Conservation (phyloP, 1,139 yeast species). For the Saccharomyces pastorianus region DNA sequence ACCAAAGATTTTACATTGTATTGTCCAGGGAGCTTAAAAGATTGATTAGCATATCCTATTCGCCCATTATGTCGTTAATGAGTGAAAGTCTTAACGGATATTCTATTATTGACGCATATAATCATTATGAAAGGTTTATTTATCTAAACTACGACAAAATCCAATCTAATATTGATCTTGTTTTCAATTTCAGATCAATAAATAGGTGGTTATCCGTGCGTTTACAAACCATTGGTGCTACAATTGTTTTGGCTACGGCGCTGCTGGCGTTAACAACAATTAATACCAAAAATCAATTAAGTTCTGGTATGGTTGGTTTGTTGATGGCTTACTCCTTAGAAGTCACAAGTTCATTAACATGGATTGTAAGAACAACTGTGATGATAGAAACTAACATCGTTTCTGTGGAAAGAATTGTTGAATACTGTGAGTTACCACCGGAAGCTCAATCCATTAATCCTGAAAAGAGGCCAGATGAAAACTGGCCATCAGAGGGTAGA, state of each 20-base stretch:
- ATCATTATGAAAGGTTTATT: slow-evolving; percentile 46
- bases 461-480: slow-evolving; percentile 29
- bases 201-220: slow-evolving; percentile 71
- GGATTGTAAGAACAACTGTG: slow-evolving; percentile 59
- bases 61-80: slow-evolving; percentile 58
- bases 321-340: slow-evolving; percentile 64
- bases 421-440: slow-evolving; percentile 52
- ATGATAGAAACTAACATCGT: slow-evolving; percentile 70
- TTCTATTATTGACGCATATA: slow-evolving; percentile 50
- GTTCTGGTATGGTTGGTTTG: slow-evolving; percentile 67
- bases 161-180: slow-evolving; percentile 54
- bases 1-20: slow-evolving; percentile 45
- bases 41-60: slow-evolving; percentile 42
- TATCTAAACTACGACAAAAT: slow-evolving; percentile 50
- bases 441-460: slow-evolving; percentile 45
- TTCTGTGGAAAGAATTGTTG: slow-evolving; percentile 68
- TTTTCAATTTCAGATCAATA: slow-evolving; percentile 46
- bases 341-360: slow-evolving; percentile 51
- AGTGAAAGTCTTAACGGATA: slow-evolving; percentile 56
- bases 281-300: slow-evolving; percentile 41
- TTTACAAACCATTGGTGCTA: slow-evolving; percentile 59
- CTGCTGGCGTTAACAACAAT: slow-evolving; percentile 47
- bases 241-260: slow-evolving; percentile 55
- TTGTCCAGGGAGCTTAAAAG: slow-evolving; percentile 52
- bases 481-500: slow-evolving; percentile 59